A percentile compares a stretch with the other conserved stretches of the same genome.
phyloP scores from a whole-genome alignment of 2,329 filamentous ascomycete genomes.

The Cladophialophora bantiana region DNA sequence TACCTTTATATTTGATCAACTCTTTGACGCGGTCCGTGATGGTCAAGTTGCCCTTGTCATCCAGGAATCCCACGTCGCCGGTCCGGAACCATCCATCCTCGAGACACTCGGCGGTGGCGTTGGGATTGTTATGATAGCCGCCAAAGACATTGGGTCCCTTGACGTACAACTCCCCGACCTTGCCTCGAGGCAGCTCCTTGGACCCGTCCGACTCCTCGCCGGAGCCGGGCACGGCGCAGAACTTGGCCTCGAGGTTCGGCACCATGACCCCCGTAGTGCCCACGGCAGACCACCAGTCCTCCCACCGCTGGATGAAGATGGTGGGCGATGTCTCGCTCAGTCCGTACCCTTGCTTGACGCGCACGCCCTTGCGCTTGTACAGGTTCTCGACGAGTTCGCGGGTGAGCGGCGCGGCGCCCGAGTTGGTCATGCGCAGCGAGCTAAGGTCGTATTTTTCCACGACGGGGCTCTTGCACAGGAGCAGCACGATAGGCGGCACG shows the following conservation, averaged over 20 bases:
- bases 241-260: slow-evolving; percentile 80
- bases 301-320: slow-evolving; percentile 75
- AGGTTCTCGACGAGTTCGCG: slow-evolving; percentile 78
- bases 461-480: slow-evolving; percentile 78
- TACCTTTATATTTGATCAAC: slow-evolving; percentile 58
- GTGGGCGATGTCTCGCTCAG: slow-evolving; percentile 85
- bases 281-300: slow-evolving; percentile 76
- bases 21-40: slow-evolving; percentile 84
- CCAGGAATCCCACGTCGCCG: slow-evolving; percentile 82
- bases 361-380: slow-evolving; percentile 74
- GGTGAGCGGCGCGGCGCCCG: slow-evolving; percentile 84
- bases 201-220: slow-evolving; percentile 46
- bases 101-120: slow-evolving; percentile 63
- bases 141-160: slow-evolving; percentile 70
- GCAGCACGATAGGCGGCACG: slow-evolving; percentile 82
- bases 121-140: slow-evolving; percentile 67
- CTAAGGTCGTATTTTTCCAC: slow-evolving; percentile 79
- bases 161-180: slow-evolving; percentile 73
- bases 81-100: slow-evolving; percentile 91
- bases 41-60: slow-evolving; percentile 76
- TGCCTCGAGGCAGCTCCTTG: slow-evolving; percentile 65
- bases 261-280: slow-evolving; percentile 80
- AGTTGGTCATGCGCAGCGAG: slow-evolving; percentile 82
- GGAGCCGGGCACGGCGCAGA: slow-evolving; percentile 70
- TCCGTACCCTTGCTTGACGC: slow-evolving; percentile 92